Evolutionary conservation across 768 basidiomycete species (phyloP), one percentile per base, ranked within the genome.

Genomic region (Termitomyces sp.): DNA sequence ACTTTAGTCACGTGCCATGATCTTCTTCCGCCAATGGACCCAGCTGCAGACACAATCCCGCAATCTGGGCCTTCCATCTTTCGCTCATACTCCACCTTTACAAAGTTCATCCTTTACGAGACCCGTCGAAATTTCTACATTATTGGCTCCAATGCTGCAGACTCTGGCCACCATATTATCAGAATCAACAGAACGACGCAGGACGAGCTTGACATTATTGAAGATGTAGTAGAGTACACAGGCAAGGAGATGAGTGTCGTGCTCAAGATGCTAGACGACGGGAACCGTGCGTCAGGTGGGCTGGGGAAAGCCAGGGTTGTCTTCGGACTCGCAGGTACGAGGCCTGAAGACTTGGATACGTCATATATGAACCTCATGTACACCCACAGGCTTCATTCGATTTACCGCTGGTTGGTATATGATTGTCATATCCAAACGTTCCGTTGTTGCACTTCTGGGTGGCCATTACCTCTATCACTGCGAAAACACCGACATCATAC

Each of bases 371-470:
- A 48, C 46, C 28, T n/a, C 30, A 54, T 60, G 5, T 23, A 55
- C 40, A 8, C 4, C 35, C 36, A 1, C 63, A 91, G 96, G 96
- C 0, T 98, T 99, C 68, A 86, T 98, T 57, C 83, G 84, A 47
- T 98, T 98, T 70, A 97, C 95, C 2, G 89, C 94, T 1, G 93
- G 95, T 9, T 98, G 93, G 91, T 98, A 98, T 71, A 87, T 98
- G 83, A 84, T 99, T 52, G 73, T 94, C 23, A 87, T 98, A 63
- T 84, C 91, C 50, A 93, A 95, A 70, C 85, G 95, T 44, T 90
- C 92, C 8, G 89, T 94, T 7, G 95, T 98, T 43, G 94, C 95
- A 0, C 81, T 99, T 5, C 77, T 99, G 9, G 97, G 95, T 7
- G 96, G 96, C 0, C 95, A 98, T 69, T 97, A 97, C 67, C 78